Conservation (phyloP, 1,284 basidiomycete genomes). For the Flammula alnicola region DNA sequence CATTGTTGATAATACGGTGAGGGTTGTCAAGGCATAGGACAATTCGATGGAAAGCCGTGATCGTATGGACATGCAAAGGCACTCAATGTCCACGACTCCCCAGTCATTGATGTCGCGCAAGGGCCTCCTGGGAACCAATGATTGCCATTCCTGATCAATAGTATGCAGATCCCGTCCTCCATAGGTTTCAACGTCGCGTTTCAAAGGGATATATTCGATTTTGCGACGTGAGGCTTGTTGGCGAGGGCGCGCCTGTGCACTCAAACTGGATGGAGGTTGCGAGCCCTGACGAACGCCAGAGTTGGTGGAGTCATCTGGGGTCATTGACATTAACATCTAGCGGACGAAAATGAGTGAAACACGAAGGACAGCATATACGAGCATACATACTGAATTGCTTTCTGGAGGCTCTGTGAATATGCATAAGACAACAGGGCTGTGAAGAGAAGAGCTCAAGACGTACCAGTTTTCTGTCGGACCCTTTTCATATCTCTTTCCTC, state of each 20-base stretch:
- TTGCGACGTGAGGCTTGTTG: conserved; percentile 70
- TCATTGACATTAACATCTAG: conserved; percentile 23
- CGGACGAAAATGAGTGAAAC: background rate
- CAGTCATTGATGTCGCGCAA: conserved; percentile 79
- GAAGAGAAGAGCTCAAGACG: conserved; percentile 26
- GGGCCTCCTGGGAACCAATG: conserved; percentile 53
- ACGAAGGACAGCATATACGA: background rate
- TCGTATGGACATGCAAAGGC: conserved; percentile 87
- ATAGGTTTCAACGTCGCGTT: conserved; percentile 76
- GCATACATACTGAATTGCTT: conserved; percentile 34
- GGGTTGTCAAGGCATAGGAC: conserved; percentile 88
- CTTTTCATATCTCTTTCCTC: conserved; percentile 71
- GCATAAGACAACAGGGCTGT: conserved; percentile 17
- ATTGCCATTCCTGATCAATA: conserved; percentile 69
- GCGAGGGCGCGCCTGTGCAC: conserved; percentile 36
- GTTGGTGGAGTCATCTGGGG: conserved; percentile 13
- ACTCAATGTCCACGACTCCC: conserved; percentile 89
- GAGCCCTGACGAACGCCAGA: conserved; percentile 22
- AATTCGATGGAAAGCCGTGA: conserved; percentile 86
- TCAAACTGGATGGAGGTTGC: conserved; percentile 17
- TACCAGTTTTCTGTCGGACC: conserved; percentile 71
- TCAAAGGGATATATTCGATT: conserved; percentile 89
- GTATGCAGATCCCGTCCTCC: conserved; percentile 84
- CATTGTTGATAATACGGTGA: conserved; percentile 86
- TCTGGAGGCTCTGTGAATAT: conserved; percentile 47